Percentiles rank a stretch among this genome's conserved stretches.
These are phyloP conservation scores for Ceratocystis colombiana DNA, from an alignment of 2,329 filamentous ascomycete species.

Conservation along the genomic window DNA sequence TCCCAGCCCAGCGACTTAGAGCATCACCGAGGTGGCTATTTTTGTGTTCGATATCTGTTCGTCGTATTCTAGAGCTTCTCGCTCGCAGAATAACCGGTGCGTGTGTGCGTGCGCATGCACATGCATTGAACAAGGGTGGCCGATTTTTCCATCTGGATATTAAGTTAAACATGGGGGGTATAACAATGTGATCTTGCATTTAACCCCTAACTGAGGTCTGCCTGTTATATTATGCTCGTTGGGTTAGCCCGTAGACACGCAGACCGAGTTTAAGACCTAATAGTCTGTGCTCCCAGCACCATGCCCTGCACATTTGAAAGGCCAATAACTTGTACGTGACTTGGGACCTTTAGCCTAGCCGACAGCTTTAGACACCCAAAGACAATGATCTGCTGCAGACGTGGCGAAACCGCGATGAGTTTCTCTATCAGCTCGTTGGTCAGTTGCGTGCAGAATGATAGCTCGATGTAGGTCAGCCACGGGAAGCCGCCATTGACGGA, in stretches of 20 bases:
- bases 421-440: conserved; percentile 54
- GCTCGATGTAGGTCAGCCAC: conserved; percentile 58
- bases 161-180: too few species aligned
- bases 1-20: too few species aligned
- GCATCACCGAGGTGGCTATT: too few species aligned
- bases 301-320: conserved; percentile 43
- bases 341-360: conserved; percentile 42
- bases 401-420: conserved; percentile 56
- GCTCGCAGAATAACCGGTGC: too few species aligned
- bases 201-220: background rate
- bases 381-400: conserved; percentile 48
- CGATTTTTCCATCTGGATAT: too few species aligned
- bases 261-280: background rate
- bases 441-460: conserved; percentile 63
- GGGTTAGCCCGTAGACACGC: background rate
- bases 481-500: conserved; percentile 51
- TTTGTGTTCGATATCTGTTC: too few species aligned
- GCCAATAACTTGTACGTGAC: conserved; percentile 47
- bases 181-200: too few species aligned
- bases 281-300: conserved; percentile 14
- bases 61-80: too few species aligned
- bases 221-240: background rate
- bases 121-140: too few species aligned
- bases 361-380: conserved; percentile 57
- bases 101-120: too few species aligned